Conservation (phyloP, 768 basidiomycete species). For the Naganishia kalamii region DNA sequence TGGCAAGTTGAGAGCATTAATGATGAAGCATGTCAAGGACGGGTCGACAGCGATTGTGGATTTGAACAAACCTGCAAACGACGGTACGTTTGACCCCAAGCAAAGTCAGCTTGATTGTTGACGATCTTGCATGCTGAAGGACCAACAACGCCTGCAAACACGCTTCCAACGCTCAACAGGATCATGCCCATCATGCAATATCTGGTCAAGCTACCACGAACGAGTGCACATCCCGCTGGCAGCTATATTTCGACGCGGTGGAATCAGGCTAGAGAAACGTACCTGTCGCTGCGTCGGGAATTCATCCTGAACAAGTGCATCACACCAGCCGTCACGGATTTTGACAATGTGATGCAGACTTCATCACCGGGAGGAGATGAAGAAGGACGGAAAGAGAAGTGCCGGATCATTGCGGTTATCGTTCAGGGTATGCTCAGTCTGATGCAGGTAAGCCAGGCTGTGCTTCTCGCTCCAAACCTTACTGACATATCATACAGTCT, state of each 20-base stretch:
- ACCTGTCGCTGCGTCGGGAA: constrained; percentile 30
- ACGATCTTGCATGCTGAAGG: constrained; percentile 23
- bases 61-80: constrained; percentile 28
- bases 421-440: constrained; percentile 37
- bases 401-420: constrained; percentile 26
- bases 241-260: constrained; percentile 18
- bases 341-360: constrained; percentile 39
- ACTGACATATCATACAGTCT: constrained; percentile 26
- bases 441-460: constrained; percentile 33
- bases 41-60: constrained; percentile 30
- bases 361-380: constrained; percentile 32
- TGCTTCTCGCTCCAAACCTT: background rate
- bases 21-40: constrained; percentile 35
- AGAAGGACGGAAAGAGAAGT: constrained; percentile 31
- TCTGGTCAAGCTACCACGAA: constrained; percentile 24
- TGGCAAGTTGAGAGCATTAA: constrained; percentile 34
- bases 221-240: constrained; percentile 26
- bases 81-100: constrained; percentile 26
- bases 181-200: constrained; percentile 12
- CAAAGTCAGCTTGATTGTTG: background rate
- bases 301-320: constrained; percentile 30
- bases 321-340: constrained; percentile 27
- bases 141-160: constrained; percentile 36
- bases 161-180: constrained; percentile 29
- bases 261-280: constrained; percentile 19